Evolutionary conservation across 2,329 filamentous ascomycete genomes (phyloP).

Genomic region (Aspergillus proliferans): DNA sequence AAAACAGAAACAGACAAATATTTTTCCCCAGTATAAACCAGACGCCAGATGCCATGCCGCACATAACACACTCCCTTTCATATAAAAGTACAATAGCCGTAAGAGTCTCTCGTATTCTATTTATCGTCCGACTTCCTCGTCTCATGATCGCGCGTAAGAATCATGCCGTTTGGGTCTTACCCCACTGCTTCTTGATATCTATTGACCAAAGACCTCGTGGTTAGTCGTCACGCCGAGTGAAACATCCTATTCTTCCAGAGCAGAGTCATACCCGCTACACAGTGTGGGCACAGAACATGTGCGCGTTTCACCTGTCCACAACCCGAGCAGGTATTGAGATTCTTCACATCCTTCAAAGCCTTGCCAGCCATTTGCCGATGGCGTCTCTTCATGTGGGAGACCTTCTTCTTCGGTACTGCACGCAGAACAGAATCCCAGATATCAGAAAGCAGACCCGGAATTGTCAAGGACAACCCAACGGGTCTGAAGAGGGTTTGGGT

Average conservation of each 20-base stretch:
- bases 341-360: constrained; percentile 81
- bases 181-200: constrained; percentile 46
- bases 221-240: constrained; percentile 1
- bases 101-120: constrained; percentile 1
- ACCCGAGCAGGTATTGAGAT: constrained; percentile 78
- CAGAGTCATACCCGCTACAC: constrained; percentile 64
- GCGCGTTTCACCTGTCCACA: constrained; percentile 84
- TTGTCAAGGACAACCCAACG: constrained; percentile 51
- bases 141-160: constrained; percentile 1
- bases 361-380: constrained; percentile 94
- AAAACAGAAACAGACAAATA: constrained; percentile 9
- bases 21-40: constrained; percentile 19
- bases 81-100: constrained; percentile 17
- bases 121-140: constrained; percentile 4
- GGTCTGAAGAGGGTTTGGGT: constrained; percentile 56
- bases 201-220: constrained; percentile 3
- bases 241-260: background rate
- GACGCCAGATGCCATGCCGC: constrained; percentile 35
- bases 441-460: constrained; percentile 66
- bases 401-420: constrained; percentile 98
- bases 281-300: constrained; percentile 82
- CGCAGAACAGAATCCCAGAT: constrained; percentile 90
- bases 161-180: constrained; percentile 27
- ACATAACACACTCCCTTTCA: constrained; percentile 18
- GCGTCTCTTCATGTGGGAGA: constrained; percentile 90